These are phyloP conservation scores for Nakaseomyces nivariensis DNA, from an alignment of 1,139 yeast species.

Conservation along the genomic window DNA sequence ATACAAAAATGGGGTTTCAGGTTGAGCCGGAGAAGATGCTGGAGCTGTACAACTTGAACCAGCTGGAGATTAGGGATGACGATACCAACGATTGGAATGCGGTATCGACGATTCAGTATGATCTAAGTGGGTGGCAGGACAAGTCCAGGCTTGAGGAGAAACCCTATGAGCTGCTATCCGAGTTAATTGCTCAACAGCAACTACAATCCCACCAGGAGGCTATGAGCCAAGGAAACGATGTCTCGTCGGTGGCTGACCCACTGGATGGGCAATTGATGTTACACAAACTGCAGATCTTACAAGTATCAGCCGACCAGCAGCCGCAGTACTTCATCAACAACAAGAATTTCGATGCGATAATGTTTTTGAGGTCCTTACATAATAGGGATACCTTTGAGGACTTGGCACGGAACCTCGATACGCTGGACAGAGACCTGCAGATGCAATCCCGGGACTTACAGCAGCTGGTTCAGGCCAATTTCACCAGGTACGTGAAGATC, in stretches of 20 bases:
- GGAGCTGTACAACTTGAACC: conserved; percentile 34
- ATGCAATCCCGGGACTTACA: conserved; percentile 60
- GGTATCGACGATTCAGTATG: conserved; percentile 32
- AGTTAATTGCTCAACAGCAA: conserved; percentile 22
- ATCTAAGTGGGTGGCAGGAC: conserved; percentile 24
- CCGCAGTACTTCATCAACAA: conserved; percentile 59
- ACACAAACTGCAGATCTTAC: conserved; percentile 35
- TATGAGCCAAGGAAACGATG: neutral
- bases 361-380: conserved; percentile 63
- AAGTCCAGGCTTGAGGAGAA: conserved; percentile 27
- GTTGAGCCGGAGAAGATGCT: conserved; percentile 29
- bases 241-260: conserved; percentile 38
- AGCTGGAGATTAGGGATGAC: conserved; percentile 30
- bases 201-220: neutral
- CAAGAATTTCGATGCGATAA: conserved; percentile 60
- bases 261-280: conserved; percentile 41
- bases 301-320: conserved; percentile 32
- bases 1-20: conserved; percentile 31
- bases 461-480: conserved; percentile 61
- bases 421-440: conserved; percentile 51
- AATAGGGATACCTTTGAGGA: conserved; percentile 58
- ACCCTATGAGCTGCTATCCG: conserved; percentile 31
- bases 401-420: conserved; percentile 45
- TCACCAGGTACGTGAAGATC: conserved; percentile 62
- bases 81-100: conserved; percentile 10